Evolutionary conservation across 2,329 filamentous ascomycete genomes (phyloP).

Genomic region (Chrysosporium keratinophilum): DNA sequence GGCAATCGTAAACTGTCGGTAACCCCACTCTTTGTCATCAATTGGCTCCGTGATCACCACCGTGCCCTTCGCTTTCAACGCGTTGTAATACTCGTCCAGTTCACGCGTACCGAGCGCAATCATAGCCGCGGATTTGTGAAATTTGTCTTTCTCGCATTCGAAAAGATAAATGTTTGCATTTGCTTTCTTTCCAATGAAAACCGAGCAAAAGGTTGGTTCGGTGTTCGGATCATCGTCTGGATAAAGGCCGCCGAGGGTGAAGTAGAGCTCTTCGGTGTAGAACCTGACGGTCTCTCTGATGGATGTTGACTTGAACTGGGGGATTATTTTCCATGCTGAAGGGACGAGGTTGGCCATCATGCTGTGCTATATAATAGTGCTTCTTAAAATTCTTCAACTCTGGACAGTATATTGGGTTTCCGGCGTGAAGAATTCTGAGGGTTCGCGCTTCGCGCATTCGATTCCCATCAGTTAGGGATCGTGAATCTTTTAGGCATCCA

Average conservation of each 20-base stretch:
- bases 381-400: too few relatives aligned
- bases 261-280: slow-evolving; percentile 18
- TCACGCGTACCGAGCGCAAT: slow-evolving; percentile 17
- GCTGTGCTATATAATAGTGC: too few relatives aligned
- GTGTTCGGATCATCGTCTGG: slow-evolving; percentile 13
- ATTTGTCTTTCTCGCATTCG: slow-evolving; percentile 10
- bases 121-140: slow-evolving; percentile 15
- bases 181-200: slow-evolving; percentile 18
- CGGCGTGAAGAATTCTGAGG: neutral
- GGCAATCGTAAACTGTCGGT: slow-evolving; percentile 16
- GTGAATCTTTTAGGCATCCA: too few relatives aligned
- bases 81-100: slow-evolving; percentile 17
- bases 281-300: slow-evolving; percentile 16
- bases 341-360: slow-evolving; percentile 2
- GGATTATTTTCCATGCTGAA: slow-evolving; percentile 20
- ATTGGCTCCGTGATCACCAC: slow-evolving; percentile 14
- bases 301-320: slow-evolving; percentile 16
- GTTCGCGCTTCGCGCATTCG: too few relatives aligned
- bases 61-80: slow-evolving; percentile 11
- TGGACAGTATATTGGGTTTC: too few relatives aligned
- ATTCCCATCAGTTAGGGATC: too few relatives aligned
- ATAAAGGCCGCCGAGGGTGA: slow-evolving; percentile 17
- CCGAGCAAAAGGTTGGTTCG: slow-evolving; percentile 18
- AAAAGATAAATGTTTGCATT: slow-evolving; percentile 20
- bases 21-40: slow-evolving; percentile 15